Conservation (phyloP, 352 stramenopile genomes). For the Globisporangium camurandrum region DNA sequence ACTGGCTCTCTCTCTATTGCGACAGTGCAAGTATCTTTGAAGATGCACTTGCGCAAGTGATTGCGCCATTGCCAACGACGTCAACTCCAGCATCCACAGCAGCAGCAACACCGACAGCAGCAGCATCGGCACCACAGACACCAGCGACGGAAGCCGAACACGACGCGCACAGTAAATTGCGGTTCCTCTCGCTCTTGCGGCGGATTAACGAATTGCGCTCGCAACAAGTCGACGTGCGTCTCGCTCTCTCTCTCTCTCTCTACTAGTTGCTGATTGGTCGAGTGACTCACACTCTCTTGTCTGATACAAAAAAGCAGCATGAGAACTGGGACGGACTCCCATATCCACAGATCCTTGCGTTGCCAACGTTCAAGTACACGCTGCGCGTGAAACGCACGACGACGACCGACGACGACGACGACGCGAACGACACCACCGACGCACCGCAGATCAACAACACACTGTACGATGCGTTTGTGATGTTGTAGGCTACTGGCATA, state of each 20-base stretch:
- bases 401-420: too few species aligned
- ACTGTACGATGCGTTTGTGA: slow-evolving; percentile 15
- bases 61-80: slow-evolving; percentile 20
- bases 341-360: slow-evolving; percentile 74
- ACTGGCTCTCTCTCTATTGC: not conserved
- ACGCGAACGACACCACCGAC: slow-evolving; percentile 8
- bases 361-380: slow-evolving; percentile 76
- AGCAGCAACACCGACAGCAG: too few species aligned
- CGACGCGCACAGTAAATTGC: slow-evolving; percentile 48
- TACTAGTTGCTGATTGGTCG: too few species aligned
- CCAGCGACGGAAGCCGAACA: slow-evolving; percentile 11
- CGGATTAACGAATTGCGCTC: slow-evolving; percentile 82
- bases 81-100: slow-evolving; percentile 3
- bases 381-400: slow-evolving; percentile 24
- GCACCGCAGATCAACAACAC: slow-evolving; percentile 55
- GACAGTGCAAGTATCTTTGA: slow-evolving; percentile 12
- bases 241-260: not conserved
- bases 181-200: slow-evolving; percentile 67
- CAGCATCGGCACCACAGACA: too few species aligned
- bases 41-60: slow-evolving; percentile 12
- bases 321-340: slow-evolving; percentile 69
- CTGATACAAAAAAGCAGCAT: slow-evolving; percentile 15
- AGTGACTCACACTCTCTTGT: slow-evolving; percentile 1
- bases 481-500: not conserved
- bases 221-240: slow-evolving; percentile 57